These are phyloP conservation scores for Mucor saturninus DNA, from an alignment of 371 early-diverging fungal species.

Conservation along the genomic window DNA sequence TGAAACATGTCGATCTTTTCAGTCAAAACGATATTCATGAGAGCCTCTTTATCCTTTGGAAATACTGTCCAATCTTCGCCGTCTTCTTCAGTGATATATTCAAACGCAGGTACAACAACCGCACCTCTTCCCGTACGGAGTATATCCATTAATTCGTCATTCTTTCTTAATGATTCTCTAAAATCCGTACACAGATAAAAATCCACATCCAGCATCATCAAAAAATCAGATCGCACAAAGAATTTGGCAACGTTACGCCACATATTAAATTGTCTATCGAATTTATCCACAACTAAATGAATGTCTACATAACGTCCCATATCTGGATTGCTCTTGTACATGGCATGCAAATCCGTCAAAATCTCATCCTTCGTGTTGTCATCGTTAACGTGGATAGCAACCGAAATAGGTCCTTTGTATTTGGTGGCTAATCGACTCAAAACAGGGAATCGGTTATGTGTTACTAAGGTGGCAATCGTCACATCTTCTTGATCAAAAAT, in stretches of 20 bases:
- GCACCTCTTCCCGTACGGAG: constrained; percentile 55
- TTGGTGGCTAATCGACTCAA: constrained; percentile 34
- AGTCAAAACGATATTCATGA: constrained; percentile 45
- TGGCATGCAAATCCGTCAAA: constrained; percentile 50
- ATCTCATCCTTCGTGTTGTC: constrained; percentile 53
- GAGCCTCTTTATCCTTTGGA: constrained; percentile 51
- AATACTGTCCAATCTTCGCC: constrained; percentile 58
- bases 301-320: constrained; percentile 61
- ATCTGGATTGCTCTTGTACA: constrained; percentile 55
- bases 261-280: constrained; percentile 68
- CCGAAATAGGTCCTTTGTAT: constrained; percentile 44
- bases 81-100: constrained; percentile 55
- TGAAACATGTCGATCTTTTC: constrained; percentile 66
- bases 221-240: constrained; percentile 62
- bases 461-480: constrained; percentile 58
- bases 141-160: constrained; percentile 48
- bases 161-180: constrained; percentile 43
- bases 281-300: constrained; percentile 63
- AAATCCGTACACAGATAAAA: constrained; percentile 67
- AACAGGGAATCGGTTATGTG: constrained; percentile 50
- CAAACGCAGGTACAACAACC: constrained; percentile 67
- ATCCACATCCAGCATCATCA: constrained; percentile 68
- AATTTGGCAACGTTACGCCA: constrained; percentile 71
- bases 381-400: constrained; percentile 67
- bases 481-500: constrained; percentile 60